These are phyloP conservation scores for Fraxinus nigra DNA, from an alignment of 305 asterid genomes.

Conservation along the genomic window DNA sequence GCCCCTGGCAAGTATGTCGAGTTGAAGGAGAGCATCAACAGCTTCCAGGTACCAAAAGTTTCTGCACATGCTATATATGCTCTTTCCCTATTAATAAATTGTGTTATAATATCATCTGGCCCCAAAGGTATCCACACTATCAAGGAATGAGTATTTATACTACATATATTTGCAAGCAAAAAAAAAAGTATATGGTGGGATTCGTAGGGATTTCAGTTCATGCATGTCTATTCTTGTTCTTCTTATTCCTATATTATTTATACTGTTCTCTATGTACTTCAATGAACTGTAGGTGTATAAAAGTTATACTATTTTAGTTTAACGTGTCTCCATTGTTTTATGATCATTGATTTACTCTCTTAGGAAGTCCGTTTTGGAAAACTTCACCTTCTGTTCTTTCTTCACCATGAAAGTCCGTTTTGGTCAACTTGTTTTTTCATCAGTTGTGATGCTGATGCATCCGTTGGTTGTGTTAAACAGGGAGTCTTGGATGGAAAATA, in stretches of 20 bases:
- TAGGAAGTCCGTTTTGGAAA: background rate
- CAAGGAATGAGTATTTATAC: background rate
- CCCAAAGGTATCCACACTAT: background rate
- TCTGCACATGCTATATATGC: background rate
- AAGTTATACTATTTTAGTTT: background rate
- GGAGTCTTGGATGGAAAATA: constrained; percentile 94
- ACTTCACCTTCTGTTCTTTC: background rate
- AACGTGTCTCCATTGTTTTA: background rate
- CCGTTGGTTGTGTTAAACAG: constrained; percentile 35
- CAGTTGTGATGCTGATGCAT: constrained; percentile 18
- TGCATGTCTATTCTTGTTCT: background rate
- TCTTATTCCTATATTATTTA: background rate
- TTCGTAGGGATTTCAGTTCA: background rate
- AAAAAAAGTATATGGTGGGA: background rate
- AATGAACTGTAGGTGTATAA: background rate
- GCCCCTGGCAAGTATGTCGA: constrained; percentile 96
- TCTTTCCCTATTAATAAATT: background rate
- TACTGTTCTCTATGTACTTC: background rate
- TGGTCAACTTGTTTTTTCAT: background rate
- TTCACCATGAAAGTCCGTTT: background rate
- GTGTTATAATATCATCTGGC: background rate
- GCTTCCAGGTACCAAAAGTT: constrained; percentile 74
- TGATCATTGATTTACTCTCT: background rate
- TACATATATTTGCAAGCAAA: background rate
- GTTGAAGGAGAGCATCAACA: constrained; percentile 80